Base-by-base conservation (phyloP, 768 basidiomycete genomes). In the Podaxis mareebaensis region DNA sequence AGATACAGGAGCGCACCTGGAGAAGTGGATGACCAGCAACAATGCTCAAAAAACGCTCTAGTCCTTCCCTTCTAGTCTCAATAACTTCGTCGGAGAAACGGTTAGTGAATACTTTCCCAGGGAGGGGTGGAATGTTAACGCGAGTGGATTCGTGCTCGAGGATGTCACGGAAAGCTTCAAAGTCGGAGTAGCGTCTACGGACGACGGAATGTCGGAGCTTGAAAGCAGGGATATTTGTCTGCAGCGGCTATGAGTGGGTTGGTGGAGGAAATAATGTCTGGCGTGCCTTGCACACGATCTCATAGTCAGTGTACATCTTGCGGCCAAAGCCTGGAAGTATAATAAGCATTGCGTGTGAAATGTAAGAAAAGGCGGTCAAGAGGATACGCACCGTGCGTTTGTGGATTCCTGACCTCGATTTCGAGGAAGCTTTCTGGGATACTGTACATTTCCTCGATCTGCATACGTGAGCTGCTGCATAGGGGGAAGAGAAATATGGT, bases 301-400 rank as follows among this genome's bases (percentile, higher is more conserved):
- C 97, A 72, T 99, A 99, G 81, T 99, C 96, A 46, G 97, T 99
- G 77, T 93, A 99, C 96, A 96, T 96, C 84, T 98, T 98, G 70
- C 97, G 83, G 30, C 97, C 96, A 70, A 96, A 95, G 33, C 95
- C 95, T 95, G 72, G 1, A 56, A 26, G 40, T 3, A 8, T 3
- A 51, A 3, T 51, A 3, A 51, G 49, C 7, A n/a, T 12, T 11
- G 6, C 1, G 8, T 4, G 8, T 8, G 8, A 8, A 33, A 33
- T 26, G 0, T 22, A 26, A 1, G 12, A 51, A 3, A 22, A 20
- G 28, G 38, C 46, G 36, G 8, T 51, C 17, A 7, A 38, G 53
- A 33, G 28, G 62, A 65, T 52, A 67, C 85, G 68, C 68, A 94
- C 96, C 96, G 69, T 98, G 96, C 0, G 96, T 99, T 77, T 96